phyloP scores from a whole-genome alignment of 116 monocot species.

The Thalassia testudinum region DNA sequence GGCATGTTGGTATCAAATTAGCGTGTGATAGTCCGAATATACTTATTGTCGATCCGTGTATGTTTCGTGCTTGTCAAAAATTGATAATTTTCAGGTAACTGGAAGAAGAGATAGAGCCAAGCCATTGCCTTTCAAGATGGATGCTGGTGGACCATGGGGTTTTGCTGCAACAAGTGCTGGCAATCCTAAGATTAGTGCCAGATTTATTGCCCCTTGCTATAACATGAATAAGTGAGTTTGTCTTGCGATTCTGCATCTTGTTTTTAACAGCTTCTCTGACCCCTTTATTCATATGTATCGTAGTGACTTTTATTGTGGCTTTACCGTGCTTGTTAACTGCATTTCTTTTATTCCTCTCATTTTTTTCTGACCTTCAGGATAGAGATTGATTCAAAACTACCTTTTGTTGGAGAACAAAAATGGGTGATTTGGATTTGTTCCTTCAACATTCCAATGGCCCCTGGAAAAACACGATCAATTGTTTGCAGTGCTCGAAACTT shows the following conservation, averaged over 20 bases:
- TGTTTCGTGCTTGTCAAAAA: no score
- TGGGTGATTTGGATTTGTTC: constrained; percentile 99
- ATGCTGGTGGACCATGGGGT: constrained; percentile 65
- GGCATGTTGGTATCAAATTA: no score
- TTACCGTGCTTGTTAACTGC: no score
- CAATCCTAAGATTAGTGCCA: constrained; percentile 71
- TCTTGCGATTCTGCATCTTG: no score
- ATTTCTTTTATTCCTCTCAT: not conserved
- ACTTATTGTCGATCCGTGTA: no score
- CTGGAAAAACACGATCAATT: constrained; percentile 94
- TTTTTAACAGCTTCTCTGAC: no score
- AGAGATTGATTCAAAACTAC: constrained; percentile 80
- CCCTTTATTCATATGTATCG: no score
- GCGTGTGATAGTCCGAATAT: no score
- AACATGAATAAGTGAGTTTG: constrained; percentile 69
- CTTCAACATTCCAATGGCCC: constrained; percentile 97
- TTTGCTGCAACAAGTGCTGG: constrained; percentile 63
- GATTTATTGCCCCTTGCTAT: constrained; percentile 89
- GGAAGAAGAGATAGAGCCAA: constrained; percentile 96
- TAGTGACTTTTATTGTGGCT: no score
- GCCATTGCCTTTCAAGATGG: constrained; percentile 88
- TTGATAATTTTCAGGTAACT: constrained; percentile 49
- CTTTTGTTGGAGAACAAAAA: constrained; percentile 82
- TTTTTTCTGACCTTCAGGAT: constrained; percentile 33
- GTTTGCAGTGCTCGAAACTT: constrained; percentile 96